These are phyloP conservation scores for Solanum microdontum DNA, from an alignment of 257 asterid genomes.

Conservation along the genomic window DNA sequence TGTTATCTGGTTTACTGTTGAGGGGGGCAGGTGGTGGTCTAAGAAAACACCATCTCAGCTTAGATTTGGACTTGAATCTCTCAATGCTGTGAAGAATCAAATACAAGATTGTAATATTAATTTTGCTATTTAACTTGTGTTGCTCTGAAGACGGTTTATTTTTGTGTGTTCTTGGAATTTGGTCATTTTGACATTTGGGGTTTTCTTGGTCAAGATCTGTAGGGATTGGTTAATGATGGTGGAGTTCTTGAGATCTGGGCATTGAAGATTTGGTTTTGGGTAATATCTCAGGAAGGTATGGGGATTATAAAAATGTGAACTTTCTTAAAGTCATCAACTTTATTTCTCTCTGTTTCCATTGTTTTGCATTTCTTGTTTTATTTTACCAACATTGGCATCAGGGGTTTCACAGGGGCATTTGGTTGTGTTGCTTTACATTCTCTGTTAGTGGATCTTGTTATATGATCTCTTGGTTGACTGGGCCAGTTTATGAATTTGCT, in stretches of 20 bases:
- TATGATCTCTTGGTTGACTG: background rate
- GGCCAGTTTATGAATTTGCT: background rate
- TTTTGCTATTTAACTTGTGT: slow-evolving; percentile 16
- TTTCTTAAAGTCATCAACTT: background rate
- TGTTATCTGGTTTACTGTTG: slow-evolving; percentile 24
- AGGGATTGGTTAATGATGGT: slow-evolving; percentile 12
- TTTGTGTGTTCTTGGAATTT: slow-evolving; percentile 17
- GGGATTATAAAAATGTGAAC: background rate
- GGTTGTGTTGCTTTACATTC: background rate
- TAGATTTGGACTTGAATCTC: slow-evolving; percentile 26
- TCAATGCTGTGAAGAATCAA: slow-evolving; percentile 19
- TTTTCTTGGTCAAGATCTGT: slow-evolving; percentile 46
- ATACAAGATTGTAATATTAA: slow-evolving; percentile 1
- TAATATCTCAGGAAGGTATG: slow-evolving; percentile 35
- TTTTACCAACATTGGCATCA: background rate
- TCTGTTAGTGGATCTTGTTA: slow-evolving; percentile 20
- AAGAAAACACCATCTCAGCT: slow-evolving; percentile 13
- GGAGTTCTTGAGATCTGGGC: slow-evolving; percentile 56
- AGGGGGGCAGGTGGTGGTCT: slow-evolving; percentile 12
- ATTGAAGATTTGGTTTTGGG: slow-evolving; percentile 22
- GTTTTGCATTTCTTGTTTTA: background rate
- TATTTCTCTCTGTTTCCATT: background rate
- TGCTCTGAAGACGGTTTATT: background rate
- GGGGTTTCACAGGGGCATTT: background rate
- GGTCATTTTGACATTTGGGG: slow-evolving; percentile 14